phyloP scores from a whole-genome alignment of 148 eudicot genomes.

The Fagopyrum tataricum region DNA sequence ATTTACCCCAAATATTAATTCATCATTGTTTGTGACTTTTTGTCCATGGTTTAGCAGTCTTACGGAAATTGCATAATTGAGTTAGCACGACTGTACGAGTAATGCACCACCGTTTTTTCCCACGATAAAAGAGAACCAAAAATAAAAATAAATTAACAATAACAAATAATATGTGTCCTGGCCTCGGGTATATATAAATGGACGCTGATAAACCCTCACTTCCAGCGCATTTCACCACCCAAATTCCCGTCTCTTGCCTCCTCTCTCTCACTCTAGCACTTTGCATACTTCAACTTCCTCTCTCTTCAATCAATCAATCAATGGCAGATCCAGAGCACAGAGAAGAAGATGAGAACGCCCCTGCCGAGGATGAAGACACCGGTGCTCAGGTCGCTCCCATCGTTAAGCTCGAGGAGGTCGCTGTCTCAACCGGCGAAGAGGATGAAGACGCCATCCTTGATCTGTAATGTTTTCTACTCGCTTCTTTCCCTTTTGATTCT shows the following conservation, averaged over 20 bases:
- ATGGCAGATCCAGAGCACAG: constrained; percentile 46
- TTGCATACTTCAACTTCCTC: neutral
- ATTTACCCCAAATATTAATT: too few species aligned
- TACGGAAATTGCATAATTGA: too few species aligned
- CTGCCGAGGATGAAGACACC: constrained; percentile 75
- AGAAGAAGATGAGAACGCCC: constrained; percentile 44
- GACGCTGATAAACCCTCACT: neutral
- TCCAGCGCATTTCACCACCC: constrained; percentile 6
- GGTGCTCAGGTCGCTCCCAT: constrained; percentile 81
- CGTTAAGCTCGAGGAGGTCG: constrained; percentile 45
- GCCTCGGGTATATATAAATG: neutral
- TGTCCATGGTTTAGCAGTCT: too few species aligned
- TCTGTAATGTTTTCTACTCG: constrained; percentile 10
- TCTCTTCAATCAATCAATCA: constrained; percentile 35
- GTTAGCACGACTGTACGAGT: too few species aligned
- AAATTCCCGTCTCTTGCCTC: constrained; percentile 3
- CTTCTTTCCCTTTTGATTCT: neutral
- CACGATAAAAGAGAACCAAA: neutral
- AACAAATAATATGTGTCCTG: neutral
- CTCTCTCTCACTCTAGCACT: neutral
- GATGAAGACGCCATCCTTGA: constrained; percentile 37
- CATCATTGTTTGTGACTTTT: too few species aligned
- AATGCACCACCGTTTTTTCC: too few species aligned
- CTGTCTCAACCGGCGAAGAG: constrained; percentile 45
- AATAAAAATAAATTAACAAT: neutral